Evolutionary conservation across 2,329 filamentous ascomycete species (phyloP).

Genomic region (Ceratocystis variospora): DNA sequence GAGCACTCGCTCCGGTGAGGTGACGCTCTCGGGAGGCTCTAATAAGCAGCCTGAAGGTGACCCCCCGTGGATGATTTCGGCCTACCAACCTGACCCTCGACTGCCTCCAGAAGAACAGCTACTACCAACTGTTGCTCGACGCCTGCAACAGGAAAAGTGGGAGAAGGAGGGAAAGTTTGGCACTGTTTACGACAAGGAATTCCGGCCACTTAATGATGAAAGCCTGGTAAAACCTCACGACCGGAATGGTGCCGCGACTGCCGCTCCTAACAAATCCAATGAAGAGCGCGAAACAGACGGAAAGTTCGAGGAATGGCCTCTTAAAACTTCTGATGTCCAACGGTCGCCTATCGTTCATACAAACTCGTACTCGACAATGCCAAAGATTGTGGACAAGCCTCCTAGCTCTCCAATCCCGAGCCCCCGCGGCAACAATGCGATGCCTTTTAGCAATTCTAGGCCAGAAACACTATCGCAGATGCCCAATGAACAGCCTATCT

Average conservation of each 20-base stretch:
- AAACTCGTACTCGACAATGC: conserved; percentile 48
- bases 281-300: conserved; percentile 21
- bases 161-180: conserved; percentile 81
- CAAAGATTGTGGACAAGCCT: conserved; percentile 37
- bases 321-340: conserved; percentile 32
- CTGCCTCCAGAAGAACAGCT: conserved; percentile 91
- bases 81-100: conserved; percentile 91
- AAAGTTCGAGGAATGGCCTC: conserved; percentile 42
- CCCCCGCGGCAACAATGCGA: conserved; percentile 21
- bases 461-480: conserved; percentile 5
- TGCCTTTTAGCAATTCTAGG: conserved; percentile 9
- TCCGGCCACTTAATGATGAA: conserved; percentile 66
- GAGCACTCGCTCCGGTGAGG: conserved; percentile 47
- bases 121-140: conserved; percentile 80
- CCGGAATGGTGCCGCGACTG: neutral
- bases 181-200: conserved; percentile 73
- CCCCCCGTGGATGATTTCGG: conserved; percentile 84
- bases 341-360: conserved; percentile 32
- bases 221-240: conserved; percentile 36
- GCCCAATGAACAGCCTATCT: conserved; percentile 22
- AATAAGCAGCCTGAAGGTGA: conserved; percentile 75
- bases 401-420: conserved; percentile 26
- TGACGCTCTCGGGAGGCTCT: conserved; percentile 25
- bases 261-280: conserved; percentile 8
- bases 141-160: conserved; percentile 89